A percentile compares a stretch with the other conserved stretches of the same genome.
Evolutionary conservation across 805 yeast species (phyloP).

Genomic region (Sugiyamaella lignohabitans): DNA sequence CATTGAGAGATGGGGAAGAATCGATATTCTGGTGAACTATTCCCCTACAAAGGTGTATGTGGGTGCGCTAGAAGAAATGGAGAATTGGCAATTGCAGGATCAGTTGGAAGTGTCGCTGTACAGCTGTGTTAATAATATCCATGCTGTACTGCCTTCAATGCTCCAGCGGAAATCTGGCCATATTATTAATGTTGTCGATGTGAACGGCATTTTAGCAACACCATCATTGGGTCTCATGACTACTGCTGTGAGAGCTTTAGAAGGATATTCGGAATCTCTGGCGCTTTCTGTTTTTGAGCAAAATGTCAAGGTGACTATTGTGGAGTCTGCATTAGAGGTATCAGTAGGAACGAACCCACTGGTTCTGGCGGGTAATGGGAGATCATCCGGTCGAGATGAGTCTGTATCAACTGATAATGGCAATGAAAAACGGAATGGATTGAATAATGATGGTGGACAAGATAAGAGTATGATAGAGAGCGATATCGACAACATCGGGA

Average conservation of each 20-base stretch:
- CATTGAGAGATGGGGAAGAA: constrained; percentile 13
- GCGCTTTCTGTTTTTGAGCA: constrained; percentile 27
- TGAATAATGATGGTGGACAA: neutral
- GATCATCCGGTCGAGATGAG: neutral
- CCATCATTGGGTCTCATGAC: constrained; percentile 26
- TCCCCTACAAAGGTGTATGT: constrained; percentile 10
- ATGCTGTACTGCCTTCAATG: constrained; percentile 26
- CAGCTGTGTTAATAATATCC: constrained; percentile 19
- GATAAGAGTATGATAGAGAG: no score
- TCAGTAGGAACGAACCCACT: constrained; percentile 15
- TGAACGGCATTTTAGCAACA: constrained; percentile 25
- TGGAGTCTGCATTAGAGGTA: constrained; percentile 27
- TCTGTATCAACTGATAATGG: neutral
- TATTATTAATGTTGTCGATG: constrained; percentile 25
- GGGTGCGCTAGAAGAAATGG: constrained; percentile 19
- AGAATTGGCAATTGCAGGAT: constrained; percentile 13
- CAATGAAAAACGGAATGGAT: neutral
- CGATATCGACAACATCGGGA: neutral
- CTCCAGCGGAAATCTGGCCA: constrained; percentile 26
- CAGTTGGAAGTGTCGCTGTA: constrained; percentile 17
- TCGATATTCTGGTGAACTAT: constrained; percentile 19
- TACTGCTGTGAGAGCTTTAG: constrained; percentile 28
- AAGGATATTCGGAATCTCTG: constrained; percentile 30
- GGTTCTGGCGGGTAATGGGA: constrained; percentile 11
- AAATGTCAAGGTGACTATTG: constrained; percentile 27